phyloP scores from a whole-genome alignment of 2,329 filamentous ascomycete species.

The Colletotrichum scovillei region DNA sequence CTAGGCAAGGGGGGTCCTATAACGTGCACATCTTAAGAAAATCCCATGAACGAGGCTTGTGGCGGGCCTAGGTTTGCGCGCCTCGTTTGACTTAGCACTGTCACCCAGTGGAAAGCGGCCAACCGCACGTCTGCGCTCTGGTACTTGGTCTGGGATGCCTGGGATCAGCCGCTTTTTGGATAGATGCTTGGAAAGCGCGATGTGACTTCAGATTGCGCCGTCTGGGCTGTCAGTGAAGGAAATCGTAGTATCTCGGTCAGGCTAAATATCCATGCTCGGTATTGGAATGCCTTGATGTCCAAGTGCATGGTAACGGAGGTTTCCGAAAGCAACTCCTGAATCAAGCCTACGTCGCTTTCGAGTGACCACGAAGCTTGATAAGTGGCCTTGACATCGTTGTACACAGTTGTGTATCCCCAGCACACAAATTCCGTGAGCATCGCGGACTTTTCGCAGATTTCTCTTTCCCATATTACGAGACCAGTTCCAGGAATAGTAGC shows the following conservation, averaged over 20 bases:
- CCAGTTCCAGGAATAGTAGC: constrained; percentile 18
- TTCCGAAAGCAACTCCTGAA: background rate
- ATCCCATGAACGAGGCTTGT: constrained; percentile 31
- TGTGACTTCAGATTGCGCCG: constrained; percentile 18
- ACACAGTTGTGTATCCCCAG: background rate
- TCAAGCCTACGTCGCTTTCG: background rate
- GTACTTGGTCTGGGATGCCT: background rate
- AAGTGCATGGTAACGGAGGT: background rate
- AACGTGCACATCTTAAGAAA: constrained; percentile 44
- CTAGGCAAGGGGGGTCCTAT: constrained; percentile 35
- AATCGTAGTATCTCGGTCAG: background rate
- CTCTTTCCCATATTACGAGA: background rate
- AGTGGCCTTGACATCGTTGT: background rate
- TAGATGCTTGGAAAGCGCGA: constrained; percentile 27
- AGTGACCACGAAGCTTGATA: background rate
- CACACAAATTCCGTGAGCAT: background rate
- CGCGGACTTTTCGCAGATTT: background rate
- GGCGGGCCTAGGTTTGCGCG: background rate
- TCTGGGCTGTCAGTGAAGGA: background rate
- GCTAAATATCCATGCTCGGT: background rate
- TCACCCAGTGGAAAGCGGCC: constrained; percentile 5
- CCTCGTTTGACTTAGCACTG: constrained; percentile 20
- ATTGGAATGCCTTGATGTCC: background rate
- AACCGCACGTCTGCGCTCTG: background rate
- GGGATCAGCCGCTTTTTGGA: constrained; percentile 6